phyloP scores from a whole-genome alignment of 345 rosid genomes.

The Abelmoschus esculentus region DNA sequence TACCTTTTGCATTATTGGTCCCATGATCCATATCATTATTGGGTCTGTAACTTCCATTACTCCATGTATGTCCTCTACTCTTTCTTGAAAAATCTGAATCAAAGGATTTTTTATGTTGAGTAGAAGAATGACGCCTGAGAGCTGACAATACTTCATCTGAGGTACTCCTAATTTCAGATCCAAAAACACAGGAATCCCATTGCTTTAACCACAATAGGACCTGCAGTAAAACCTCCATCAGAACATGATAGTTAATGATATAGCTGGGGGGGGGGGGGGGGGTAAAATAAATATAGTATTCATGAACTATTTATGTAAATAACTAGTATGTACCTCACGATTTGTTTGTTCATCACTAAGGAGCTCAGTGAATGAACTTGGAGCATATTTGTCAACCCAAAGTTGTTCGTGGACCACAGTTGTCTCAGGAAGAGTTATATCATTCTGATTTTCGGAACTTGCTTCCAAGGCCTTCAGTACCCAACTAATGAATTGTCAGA shows the following conservation, averaged over 20 bases:
- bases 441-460: conserved; percentile 50
- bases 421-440: conserved; percentile 30
- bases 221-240: conserved; percentile 31
- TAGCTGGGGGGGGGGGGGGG: not conserved
- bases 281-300: not conserved
- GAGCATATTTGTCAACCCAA: conserved; percentile 96
- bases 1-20: conserved; percentile 29
- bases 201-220: conserved; percentile 93
- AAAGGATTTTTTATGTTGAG: conserved; percentile 44
- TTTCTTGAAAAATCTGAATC: conserved; percentile 44
- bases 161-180: conserved; percentile 88
- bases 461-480: conserved; percentile 59
- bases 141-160: conserved; percentile 81
- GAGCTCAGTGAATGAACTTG: conserved; percentile 88
- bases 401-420: conserved; percentile 52
- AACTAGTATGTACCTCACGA: conserved; percentile 59
- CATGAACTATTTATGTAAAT: conserved; percentile 4
- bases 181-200: conserved; percentile 97
- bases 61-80: conserved; percentile 40
- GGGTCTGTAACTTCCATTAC: conserved; percentile 33
- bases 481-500: conserved; percentile 15
- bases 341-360: conserved; percentile 96
- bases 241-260: not conserved
- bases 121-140: conserved; percentile 72
- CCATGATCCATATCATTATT: conserved; percentile 26